These are phyloP conservation scores for Scheffersomyces cryptocercus DNA, from an alignment of 1,139 yeast species.

Conservation along the genomic window DNA sequence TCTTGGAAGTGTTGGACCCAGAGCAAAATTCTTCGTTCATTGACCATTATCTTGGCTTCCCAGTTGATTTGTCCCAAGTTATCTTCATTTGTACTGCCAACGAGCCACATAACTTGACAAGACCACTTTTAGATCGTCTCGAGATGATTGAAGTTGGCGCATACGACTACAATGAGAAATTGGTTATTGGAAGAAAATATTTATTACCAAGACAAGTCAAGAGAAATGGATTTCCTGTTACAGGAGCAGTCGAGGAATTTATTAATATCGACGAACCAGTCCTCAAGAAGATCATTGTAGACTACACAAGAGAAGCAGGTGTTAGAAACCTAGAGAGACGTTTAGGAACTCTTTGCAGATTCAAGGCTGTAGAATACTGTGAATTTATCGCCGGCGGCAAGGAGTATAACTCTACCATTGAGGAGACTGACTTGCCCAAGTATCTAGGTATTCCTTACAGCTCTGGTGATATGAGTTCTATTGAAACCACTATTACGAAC, in stretches of 20 bases:
- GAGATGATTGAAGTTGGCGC: constrained; percentile 82
- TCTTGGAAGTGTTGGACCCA: constrained; percentile 87
- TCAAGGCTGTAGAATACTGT: constrained; percentile 78
- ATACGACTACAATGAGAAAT: constrained; percentile 78
- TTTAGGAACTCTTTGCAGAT: constrained; percentile 73
- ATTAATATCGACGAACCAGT: constrained; percentile 48
- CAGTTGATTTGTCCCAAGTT: constrained; percentile 81
- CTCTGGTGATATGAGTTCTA: constrained; percentile 14
- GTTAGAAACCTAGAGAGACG: constrained; percentile 77
- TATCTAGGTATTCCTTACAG: constrained; percentile 54
- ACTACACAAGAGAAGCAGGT: constrained; percentile 86
- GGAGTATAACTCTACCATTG: constrained; percentile 39
- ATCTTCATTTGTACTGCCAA: constrained; percentile 92
- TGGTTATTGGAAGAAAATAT: constrained; percentile 69
- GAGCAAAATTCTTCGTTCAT: constrained; percentile 80
- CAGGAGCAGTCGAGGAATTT: constrained; percentile 24
- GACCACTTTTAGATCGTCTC: constrained; percentile 84
- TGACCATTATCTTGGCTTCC: constrained; percentile 88
- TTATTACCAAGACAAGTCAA: constrained; percentile 77
- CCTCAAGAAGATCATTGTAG: constrained; percentile 60
- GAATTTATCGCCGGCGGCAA: constrained; percentile 29
- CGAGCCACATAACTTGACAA: constrained; percentile 69
- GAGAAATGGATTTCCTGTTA: constrained; percentile 63
- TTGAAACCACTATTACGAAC: constrained; percentile 15
- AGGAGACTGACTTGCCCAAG: constrained; percentile 45